phyloP scores from a whole-genome alignment of 2,329 filamentous ascomycete genomes.

The Alternaria novae-zelandiae region DNA sequence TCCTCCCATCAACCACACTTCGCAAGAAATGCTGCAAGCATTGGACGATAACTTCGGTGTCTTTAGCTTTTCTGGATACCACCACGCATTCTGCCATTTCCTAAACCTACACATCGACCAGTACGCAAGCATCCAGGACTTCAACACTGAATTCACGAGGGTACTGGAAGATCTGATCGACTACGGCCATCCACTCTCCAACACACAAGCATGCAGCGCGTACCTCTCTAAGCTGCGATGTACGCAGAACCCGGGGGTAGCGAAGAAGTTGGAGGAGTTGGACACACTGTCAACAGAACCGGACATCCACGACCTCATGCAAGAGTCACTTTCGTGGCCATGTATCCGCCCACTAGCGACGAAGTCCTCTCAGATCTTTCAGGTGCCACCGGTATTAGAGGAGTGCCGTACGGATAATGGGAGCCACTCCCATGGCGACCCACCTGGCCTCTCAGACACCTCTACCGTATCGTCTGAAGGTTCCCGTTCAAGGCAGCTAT shows the following conservation, averaged over 20 bases:
- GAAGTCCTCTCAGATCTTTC: constrained; percentile 22
- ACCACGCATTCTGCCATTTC: constrained; percentile 48
- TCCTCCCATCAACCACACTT: constrained; percentile 39
- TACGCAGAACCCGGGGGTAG: constrained; percentile 47
- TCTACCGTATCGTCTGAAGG: constrained; percentile 26
- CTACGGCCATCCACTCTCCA: constrained; percentile 42
- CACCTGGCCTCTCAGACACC: constrained; percentile 13
- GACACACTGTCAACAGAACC: constrained; percentile 27
- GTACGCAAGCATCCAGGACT: constrained; percentile 39
- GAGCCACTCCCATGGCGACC: constrained; percentile 9
- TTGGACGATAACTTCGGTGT: constrained; percentile 36
- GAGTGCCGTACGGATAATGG: constrained; percentile 25
- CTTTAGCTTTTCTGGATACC: constrained; percentile 45
- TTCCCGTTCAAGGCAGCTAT: constrained; percentile 32
- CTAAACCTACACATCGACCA: constrained; percentile 47
- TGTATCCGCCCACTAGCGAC: constrained; percentile 36
- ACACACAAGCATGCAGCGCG: constrained; percentile 45
- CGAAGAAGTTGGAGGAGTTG: constrained; percentile 42
- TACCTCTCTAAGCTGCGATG: constrained; percentile 49
- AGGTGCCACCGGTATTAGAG: constrained; percentile 30
- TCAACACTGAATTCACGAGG: constrained; percentile 42
- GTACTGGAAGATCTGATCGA: constrained; percentile 44
- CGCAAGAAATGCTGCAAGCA: constrained; percentile 41
- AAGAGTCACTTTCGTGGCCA: constrained; percentile 40
- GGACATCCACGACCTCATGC: constrained; percentile 36